A percentile compares a stretch with the other conserved stretches of the same genome.
phyloP scores from a whole-genome alignment of 129 eudicot species.

The Chrysanthemum lavandulifolium region DNA sequence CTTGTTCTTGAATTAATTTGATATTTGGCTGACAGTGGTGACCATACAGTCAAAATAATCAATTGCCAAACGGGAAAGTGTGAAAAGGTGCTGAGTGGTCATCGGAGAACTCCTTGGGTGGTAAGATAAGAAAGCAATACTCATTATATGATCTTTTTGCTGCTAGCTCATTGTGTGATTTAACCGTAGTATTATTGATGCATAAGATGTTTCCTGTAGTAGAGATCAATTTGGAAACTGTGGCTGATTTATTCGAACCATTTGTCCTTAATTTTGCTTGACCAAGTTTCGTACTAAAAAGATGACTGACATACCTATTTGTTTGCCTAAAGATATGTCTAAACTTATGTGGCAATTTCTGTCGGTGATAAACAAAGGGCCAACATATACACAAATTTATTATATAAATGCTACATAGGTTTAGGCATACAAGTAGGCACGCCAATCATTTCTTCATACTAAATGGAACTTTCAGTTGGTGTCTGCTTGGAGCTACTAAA shows the following conservation, averaged over 20 bases:
- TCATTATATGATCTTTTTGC: constrained; percentile 1
- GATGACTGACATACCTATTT: neutral
- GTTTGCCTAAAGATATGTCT: no score
- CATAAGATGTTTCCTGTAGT: neutral
- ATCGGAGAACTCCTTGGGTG: constrained; percentile 99
- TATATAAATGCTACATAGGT: no score
- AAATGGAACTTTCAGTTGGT: neutral
- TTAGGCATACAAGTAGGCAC: neutral
- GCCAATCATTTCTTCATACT: neutral
- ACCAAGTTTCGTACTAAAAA: neutral
- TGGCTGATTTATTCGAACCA: no score
- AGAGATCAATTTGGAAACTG: no score
- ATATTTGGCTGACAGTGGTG: constrained; percentile 61
- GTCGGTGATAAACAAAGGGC: no score
- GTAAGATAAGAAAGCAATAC: constrained; percentile 43
- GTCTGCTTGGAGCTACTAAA: neutral
- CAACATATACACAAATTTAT: no score
- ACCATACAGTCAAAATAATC: constrained; percentile 94
- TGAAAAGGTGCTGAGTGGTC: constrained; percentile 87
- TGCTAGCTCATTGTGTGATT: constrained; percentile 7
- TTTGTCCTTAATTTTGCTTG: neutral
- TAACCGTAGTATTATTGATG: constrained; percentile 3
- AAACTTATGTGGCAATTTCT: no score
- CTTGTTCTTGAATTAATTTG: constrained; percentile 26
- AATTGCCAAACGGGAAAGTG: constrained; percentile 89